A percentile compares a stretch with the other conserved stretches of the same genome.
Conservation (phyloP, 164 flowering plant genomes). For the Tinospora cordifolia region DNA sequence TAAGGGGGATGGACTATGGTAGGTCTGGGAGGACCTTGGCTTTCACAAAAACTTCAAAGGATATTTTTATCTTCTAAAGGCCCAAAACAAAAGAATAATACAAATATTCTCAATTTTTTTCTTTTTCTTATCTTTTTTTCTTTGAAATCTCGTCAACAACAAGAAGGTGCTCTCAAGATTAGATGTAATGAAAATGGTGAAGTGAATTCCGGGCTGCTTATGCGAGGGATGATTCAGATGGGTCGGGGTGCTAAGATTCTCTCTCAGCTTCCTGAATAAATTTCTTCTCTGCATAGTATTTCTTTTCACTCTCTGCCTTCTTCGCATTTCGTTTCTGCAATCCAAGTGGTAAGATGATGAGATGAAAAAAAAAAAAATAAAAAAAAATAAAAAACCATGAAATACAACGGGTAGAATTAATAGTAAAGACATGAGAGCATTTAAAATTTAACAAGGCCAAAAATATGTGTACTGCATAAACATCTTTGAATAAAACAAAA, state of each 20-base stretch:
- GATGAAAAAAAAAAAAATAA: too few species aligned
- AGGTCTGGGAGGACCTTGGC: not conserved
- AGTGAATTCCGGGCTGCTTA: not conserved
- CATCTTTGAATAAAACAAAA: not conserved
- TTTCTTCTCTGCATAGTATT: constrained; percentile 61
- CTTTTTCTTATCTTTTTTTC: too few species aligned
- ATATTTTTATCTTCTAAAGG: not conserved
- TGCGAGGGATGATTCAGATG: not conserved
- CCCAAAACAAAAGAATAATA: constrained; percentile 1
- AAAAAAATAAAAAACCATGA: not conserved
- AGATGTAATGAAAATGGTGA: not conserved
- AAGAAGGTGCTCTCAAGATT: not conserved
- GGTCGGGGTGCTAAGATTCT: not conserved
- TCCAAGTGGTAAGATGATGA: not conserved
- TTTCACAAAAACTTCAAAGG: constrained; percentile 1
- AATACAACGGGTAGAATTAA: not conserved
- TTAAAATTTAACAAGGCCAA: not conserved
- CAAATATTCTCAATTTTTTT: not conserved
- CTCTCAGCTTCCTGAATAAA: constrained; percentile 46
- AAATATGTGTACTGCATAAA: too few species aligned
- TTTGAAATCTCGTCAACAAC: not conserved
- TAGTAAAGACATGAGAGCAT: not conserved
- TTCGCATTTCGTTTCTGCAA: constrained; percentile 72
- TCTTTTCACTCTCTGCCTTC: constrained; percentile 60
- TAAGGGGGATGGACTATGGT: not conserved